Conservation (phyloP, 768 basidiomycete genomes). For the Russula virescens region DNA sequence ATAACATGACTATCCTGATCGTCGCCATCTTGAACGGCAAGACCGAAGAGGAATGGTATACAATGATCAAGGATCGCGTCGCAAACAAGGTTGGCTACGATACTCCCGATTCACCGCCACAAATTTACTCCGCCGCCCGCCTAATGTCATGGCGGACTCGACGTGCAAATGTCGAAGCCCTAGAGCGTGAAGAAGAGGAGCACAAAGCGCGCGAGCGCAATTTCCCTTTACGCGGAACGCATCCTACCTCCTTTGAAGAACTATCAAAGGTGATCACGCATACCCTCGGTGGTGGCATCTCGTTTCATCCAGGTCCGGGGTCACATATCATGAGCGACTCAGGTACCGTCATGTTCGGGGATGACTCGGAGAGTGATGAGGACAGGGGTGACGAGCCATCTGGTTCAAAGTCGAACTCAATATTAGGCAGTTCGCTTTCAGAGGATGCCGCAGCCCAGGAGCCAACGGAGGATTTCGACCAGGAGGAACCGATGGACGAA, state of each 20-base stretch:
- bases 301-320: slow-evolving; percentile 55
- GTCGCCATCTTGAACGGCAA: slow-evolving; percentile 82
- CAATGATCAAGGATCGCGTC: slow-evolving; percentile 82
- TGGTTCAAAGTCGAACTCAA: background rate
- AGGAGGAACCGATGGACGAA: slow-evolving; percentile 36
- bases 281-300: slow-evolving; percentile 42
- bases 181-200: slow-evolving; percentile 41
- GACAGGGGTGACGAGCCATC: slow-evolving; percentile 43
- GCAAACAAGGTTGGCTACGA: slow-evolving; percentile 66
- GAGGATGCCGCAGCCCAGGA: slow-evolving; percentile 53
- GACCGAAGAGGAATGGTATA: slow-evolving; percentile 89
- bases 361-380: slow-evolving; percentile 48
- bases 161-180: slow-evolving; percentile 40
- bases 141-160: slow-evolving; percentile 58
- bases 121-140: slow-evolving; percentile 66
- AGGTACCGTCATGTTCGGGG: slow-evolving; percentile 56
- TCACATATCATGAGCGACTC: slow-evolving; percentile 45
- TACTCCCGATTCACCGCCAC: slow-evolving; percentile 71
- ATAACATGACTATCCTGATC: slow-evolving; percentile 97
- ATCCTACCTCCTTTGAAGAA: slow-evolving; percentile 10
- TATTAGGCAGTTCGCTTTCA: slow-evolving; percentile 32
- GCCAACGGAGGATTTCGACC: slow-evolving; percentile 58
- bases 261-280: slow-evolving; percentile 20
- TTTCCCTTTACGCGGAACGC: slow-evolving; percentile 4
- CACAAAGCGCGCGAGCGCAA: slow-evolving; percentile 7